Conservation (phyloP, 163 green algal species). For the Scenedesmus sp. region DNA sequence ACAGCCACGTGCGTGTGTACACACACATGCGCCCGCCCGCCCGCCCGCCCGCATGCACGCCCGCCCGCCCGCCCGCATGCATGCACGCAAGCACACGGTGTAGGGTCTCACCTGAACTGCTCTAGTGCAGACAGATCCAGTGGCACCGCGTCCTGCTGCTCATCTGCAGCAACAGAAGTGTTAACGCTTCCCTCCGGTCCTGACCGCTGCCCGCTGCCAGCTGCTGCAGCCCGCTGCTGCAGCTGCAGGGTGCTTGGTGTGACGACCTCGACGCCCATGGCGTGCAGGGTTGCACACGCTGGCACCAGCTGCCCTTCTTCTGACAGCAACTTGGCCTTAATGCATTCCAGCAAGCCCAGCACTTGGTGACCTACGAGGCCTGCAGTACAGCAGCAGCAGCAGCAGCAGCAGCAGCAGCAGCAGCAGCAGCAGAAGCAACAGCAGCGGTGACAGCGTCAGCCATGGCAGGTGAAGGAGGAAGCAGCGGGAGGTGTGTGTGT, state of each 20-base stretch:
- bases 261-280: background rate
- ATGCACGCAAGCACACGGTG: too few relatives aligned
- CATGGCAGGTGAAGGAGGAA: background rate
- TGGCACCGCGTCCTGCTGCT: background rate
- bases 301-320: conserved; percentile 25
- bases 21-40: too few relatives aligned
- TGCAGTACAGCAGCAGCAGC: background rate
- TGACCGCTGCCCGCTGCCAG: background rate
- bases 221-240: background rate
- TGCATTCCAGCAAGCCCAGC: conserved; percentile 10
- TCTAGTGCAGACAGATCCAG: conserved; percentile 45
- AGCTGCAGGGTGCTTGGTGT: background rate
- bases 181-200: background rate
- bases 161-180: background rate
- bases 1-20: too few relatives aligned
- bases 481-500: too few relatives aligned
- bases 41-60: too few relatives aligned
- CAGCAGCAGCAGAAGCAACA: too few relatives aligned
- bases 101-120: conserved; percentile 18
- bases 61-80: background rate
- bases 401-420: background rate
- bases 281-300: conserved; percentile 16
- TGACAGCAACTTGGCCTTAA: conserved; percentile 19
- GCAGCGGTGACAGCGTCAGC: background rate
- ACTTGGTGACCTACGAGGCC: conserved; percentile 19